Conservation (phyloP, 805 yeast genomes). For the Saccharomycopsis fermentans region DNA sequence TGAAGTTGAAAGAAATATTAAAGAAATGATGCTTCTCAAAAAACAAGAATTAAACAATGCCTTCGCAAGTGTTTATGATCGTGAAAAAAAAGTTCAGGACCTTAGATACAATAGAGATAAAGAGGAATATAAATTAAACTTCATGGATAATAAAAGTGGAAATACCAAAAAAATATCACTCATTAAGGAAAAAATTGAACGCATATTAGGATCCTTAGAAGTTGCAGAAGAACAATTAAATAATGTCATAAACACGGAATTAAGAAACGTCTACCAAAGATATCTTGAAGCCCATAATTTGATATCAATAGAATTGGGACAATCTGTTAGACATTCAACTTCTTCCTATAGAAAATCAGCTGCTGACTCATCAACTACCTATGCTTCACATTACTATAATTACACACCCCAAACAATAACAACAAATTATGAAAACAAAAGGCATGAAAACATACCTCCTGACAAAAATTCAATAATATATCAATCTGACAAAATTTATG, state of each 20-base stretch:
- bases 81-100: constrained; percentile 39
- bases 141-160: constrained; percentile 34
- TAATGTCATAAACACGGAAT: constrained; percentile 35
- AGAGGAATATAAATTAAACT: constrained; percentile 28
- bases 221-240: constrained; percentile 43
- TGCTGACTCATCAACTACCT: not conserved
- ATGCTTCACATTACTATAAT: not conserved
- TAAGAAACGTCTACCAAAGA: constrained; percentile 37
- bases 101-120: constrained; percentile 29
- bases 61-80: constrained; percentile 35
- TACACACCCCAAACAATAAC: not conserved
- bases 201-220: constrained; percentile 38
- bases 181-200: constrained; percentile 42
- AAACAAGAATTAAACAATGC: constrained; percentile 35
- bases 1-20: constrained; percentile 29
- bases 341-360: constrained; percentile 1
- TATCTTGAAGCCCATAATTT: constrained; percentile 25
- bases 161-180: constrained; percentile 35
- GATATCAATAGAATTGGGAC: constrained; percentile 10
- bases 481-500: not conserved
- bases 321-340: constrained; percentile 20
- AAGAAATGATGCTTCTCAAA: constrained; percentile 31
- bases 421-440: not conserved
- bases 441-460: not conserved
- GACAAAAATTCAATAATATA: not conserved